phyloP scores from a whole-genome alignment of 768 basidiomycete genomes.

The Daedaleopsis nitida region DNA sequence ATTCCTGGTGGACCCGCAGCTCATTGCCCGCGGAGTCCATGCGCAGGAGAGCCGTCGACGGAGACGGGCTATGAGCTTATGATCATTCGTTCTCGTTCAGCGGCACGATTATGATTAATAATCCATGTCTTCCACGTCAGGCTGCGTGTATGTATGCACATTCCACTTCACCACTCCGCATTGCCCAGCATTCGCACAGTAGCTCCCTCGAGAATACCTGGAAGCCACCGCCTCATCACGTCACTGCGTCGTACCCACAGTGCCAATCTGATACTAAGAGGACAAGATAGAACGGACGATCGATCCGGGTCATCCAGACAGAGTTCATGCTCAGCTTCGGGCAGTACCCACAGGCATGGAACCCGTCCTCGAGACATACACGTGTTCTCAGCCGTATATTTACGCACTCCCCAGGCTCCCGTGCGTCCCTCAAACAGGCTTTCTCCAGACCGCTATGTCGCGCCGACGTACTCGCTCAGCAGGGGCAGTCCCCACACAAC shows the following conservation, averaged over 20 bases:
- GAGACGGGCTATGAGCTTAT: background rate
- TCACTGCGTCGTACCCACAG: background rate
- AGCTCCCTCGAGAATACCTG: background rate
- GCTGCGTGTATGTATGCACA: background rate
- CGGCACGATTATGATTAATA: background rate
- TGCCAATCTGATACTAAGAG: background rate
- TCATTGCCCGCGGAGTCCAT: background rate
- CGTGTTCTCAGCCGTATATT: background rate
- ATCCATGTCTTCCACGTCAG: background rate
- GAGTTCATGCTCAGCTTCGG: background rate
- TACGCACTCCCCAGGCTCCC: background rate
- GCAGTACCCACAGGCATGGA: background rate
- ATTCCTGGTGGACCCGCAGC: slow-evolving; percentile 1
- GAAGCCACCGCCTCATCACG: background rate
- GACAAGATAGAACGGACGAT: background rate
- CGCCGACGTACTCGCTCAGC: background rate
- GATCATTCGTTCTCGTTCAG: background rate
- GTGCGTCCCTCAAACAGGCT: background rate
- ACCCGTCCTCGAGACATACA: background rate
- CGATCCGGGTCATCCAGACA: background rate
- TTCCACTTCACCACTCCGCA: background rate
- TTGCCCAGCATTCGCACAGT: background rate
- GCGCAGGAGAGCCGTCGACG: slow-evolving; percentile 2
- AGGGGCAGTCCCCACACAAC: background rate
- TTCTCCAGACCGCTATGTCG: background rate